A percentile compares a stretch with the other conserved stretches of the same genome.
Conservation (phyloP, 1,284 basidiomycete genomes). For the Sutorius eximius region DNA sequence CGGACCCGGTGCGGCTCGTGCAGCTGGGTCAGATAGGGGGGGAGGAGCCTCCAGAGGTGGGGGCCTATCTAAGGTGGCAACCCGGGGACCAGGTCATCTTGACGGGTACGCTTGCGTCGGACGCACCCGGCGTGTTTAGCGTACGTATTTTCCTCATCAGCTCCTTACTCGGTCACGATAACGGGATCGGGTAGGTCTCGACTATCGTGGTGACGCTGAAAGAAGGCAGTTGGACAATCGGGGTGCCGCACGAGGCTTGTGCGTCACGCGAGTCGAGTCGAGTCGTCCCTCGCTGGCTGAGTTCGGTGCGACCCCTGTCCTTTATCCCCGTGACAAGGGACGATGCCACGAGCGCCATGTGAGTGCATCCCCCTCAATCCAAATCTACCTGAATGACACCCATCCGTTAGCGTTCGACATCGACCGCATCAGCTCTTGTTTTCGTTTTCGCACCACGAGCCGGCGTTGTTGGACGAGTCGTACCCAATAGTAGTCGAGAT, state of each 20-base stretch:
- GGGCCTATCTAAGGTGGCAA: conserved; percentile 56
- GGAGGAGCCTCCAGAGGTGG: conserved; percentile 23
- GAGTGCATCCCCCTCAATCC: conserved; percentile 23
- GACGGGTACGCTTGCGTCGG: conserved; percentile 53
- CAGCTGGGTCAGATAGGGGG: conserved; percentile 19
- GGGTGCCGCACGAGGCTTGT: conserved; percentile 53
- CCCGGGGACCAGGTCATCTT: conserved; percentile 54
- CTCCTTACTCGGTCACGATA: not conserved
- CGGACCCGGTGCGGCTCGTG: conserved; percentile 21
- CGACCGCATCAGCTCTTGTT: conserved; percentile 61
- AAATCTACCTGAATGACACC: not conserved
- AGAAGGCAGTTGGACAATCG: conserved; percentile 63
- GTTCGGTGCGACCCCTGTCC: conserved; percentile 46
- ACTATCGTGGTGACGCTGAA: conserved; percentile 52
- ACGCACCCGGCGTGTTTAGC: conserved; percentile 46
- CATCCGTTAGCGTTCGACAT: conserved; percentile 54
- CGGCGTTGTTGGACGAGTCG: conserved; percentile 77
- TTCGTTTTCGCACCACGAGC: conserved; percentile 54
- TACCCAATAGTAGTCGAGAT: conserved; percentile 70
- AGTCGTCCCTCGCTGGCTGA: conserved; percentile 52
- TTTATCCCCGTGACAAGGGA: conserved; percentile 55
- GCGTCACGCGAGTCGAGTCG: conserved; percentile 35
- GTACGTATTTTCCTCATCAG: conserved; percentile 33
- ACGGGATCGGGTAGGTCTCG: conserved; percentile 43
- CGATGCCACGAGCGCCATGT: conserved; percentile 53